phyloP scores from a whole-genome alignment of 1,284 basidiomycete genomes.

The Leucoagaricus sp. region DNA sequence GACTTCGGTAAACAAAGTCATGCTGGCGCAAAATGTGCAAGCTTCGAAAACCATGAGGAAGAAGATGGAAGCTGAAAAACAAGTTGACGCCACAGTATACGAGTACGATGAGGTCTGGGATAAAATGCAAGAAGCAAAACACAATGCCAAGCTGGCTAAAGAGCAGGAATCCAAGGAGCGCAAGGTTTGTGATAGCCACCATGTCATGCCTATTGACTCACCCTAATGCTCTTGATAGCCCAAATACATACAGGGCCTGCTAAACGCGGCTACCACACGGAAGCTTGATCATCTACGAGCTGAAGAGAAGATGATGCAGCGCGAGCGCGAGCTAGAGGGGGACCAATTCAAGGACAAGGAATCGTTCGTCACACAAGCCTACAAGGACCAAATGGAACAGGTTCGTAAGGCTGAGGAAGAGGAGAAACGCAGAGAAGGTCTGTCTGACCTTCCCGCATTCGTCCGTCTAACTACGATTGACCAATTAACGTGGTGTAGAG shows the following conservation, averaged over 20 bases:
- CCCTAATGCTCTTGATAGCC: conserved; percentile 58
- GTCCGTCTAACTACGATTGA: background rate
- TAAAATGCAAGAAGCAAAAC: conserved; percentile 88
- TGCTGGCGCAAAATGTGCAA: conserved; percentile 54
- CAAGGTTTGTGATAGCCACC: conserved; percentile 54
- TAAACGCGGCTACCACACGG: conserved; percentile 85
- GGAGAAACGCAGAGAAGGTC: conserved; percentile 85
- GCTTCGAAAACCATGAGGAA: conserved; percentile 63
- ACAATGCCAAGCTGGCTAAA: conserved; percentile 71
- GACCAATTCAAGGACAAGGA: conserved; percentile 96
- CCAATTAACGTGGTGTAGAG: conserved; percentile 40
- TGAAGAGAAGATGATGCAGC: conserved; percentile 97
- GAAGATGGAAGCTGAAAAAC: conserved; percentile 74
- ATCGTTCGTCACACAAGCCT: conserved; percentile 95
- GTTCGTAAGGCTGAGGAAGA: conserved; percentile 90
- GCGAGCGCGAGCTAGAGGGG: conserved; percentile 91
- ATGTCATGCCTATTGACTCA: background rate
- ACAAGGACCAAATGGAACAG: conserved; percentile 96
- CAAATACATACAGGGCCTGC: conserved; percentile 88
- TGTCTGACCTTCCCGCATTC: conserved; percentile 21
- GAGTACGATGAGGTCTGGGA: conserved; percentile 98
- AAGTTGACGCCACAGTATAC: conserved; percentile 83
- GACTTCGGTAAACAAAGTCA: conserved; percentile 12
- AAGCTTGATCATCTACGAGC: conserved; percentile 91
- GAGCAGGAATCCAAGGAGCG: conserved; percentile 71